Base-by-base conservation (phyloP, 495 filamentous ascomycete genomes). In the Lichenothelia convexa region DNA sequence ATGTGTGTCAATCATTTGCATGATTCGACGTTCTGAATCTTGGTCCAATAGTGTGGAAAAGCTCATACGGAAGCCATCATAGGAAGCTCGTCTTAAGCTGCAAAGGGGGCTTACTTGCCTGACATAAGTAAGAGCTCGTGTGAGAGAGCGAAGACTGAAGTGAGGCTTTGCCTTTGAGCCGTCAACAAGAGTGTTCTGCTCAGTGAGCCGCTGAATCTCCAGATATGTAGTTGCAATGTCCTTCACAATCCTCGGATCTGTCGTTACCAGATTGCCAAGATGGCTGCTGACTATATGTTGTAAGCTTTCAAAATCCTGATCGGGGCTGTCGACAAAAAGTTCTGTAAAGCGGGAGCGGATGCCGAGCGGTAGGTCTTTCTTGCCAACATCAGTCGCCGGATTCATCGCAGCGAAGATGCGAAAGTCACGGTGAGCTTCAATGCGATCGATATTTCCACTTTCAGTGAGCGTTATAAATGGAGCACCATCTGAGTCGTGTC, bases 401-500 rank as follows among this genome's bases (percentile, higher is more conserved):
- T 99, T 99, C 91, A 99, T 99, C 30, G 89, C 89, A 18, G 80
- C 91, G 55, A 99, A 95, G 18, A 99, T 78, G 21, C 91, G 75
- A 53, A 99, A 99, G 45, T 93, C 71, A 2, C 81, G 78, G 52
- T 99, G 89, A 1, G 85, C 86, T 35, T 75, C 71, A 6, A 95
- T 74, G 30, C 84, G 69, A 51, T 94, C 82, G 18, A 85, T 75
- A 40, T 85, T 79, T 34, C 89, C 91, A 24, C 82, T 84, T 56
- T 99, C 91, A 1, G 83, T 80, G 19, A 99, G 68, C 9, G 94
- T 60, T 24, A 99, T 72, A 11, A 80, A 93, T 1, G 85, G 83
- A 0, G 63, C 53, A 8, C 64, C 68, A 36, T 71, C 71, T 16
- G 65, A 62, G 3, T 73, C 73, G 30, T 73, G 67, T 38, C 76